Conservation (phyloP, 2,329 filamentous ascomycete genomes). For the Pyrenochaeta sp. region DNA sequence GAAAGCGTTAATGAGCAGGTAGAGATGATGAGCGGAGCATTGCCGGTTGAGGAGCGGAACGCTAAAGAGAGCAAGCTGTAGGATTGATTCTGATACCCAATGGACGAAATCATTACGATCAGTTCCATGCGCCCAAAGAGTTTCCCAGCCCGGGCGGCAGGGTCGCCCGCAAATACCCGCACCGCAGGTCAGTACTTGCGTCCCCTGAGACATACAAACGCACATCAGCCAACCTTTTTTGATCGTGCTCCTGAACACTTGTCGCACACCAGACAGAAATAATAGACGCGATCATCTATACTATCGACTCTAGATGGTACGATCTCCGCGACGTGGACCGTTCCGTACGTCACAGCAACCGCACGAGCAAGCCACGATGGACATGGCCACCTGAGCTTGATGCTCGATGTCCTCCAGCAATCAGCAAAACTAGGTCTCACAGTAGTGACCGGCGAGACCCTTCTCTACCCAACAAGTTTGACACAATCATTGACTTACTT, state of each 20-base stretch:
- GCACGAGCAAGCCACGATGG: background rate
- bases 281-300: background rate
- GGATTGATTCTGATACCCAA: conserved; percentile 23
- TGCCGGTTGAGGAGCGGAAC: conserved; percentile 45
- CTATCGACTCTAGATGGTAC: background rate
- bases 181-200: background rate
- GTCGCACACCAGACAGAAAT: background rate
- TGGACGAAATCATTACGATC: background rate
- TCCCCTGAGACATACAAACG: background rate
- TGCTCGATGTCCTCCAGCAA: background rate
- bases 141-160: background rate
- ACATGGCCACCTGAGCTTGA: background rate
- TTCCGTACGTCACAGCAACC: background rate
- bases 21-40: conserved; percentile 65
- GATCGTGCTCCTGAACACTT: background rate
- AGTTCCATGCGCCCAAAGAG: background rate
- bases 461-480: conserved; percentile 13
- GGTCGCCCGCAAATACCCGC: background rate
- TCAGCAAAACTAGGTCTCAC: background rate
- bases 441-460: background rate
- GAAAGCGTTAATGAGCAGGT: conserved; percentile 57
- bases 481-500: conserved; percentile 8
- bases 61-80: conserved; percentile 59
- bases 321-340: background rate
- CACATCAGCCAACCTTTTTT: background rate